Base-by-base conservation (phyloP, 177 flowering plant genomes). In the Vitis hybrid region DNA sequence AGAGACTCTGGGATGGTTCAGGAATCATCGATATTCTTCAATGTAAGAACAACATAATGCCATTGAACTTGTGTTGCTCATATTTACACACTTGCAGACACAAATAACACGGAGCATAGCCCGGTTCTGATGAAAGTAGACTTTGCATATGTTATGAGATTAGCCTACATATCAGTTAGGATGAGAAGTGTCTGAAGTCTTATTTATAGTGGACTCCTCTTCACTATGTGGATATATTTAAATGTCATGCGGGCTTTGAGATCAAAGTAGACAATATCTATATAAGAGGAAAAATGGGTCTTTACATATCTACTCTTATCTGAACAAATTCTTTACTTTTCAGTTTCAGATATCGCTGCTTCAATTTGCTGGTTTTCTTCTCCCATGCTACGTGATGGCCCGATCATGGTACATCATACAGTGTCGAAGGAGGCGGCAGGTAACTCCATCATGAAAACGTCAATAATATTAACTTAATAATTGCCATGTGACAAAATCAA, bases 281-380 rank as follows among this genome's bases (percentile, higher is more conserved):
- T 39, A 39, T 39, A 39, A 39, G 45, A 6, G 45, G 45, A 39
- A 39, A 39, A 5, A 39, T 0, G 7, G 45, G 45, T 39, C 8
- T 39, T 30, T 26, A 26, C 48, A 23, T 6, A 11, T 23, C 6
- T 60, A 30, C 39, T 30, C 10, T 60, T 26, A 26, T 26, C 4
- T 13, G 39, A 32, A 17, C 60, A 56, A 56, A 56, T 64, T 26
- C 32, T 19, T 51, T 55, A 49, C 12, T 12, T 65, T 65, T 72
- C 79, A 72, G 77, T 78, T 79, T 75, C 89, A 89, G 90, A 77
- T 89, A 63, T 86, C 87, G 2, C 56, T 89, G 49, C 90, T 89
- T 72, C 91, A 87, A 64, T 80, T 85, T 70, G 91, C 85, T 70
- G 91, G 89, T 23, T 84, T 89, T 75, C 87, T 89, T 65, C 79